These are phyloP conservation scores for Gymnopilus junonius DNA, from an alignment of 768 basidiomycete species.

Conservation along the genomic window DNA sequence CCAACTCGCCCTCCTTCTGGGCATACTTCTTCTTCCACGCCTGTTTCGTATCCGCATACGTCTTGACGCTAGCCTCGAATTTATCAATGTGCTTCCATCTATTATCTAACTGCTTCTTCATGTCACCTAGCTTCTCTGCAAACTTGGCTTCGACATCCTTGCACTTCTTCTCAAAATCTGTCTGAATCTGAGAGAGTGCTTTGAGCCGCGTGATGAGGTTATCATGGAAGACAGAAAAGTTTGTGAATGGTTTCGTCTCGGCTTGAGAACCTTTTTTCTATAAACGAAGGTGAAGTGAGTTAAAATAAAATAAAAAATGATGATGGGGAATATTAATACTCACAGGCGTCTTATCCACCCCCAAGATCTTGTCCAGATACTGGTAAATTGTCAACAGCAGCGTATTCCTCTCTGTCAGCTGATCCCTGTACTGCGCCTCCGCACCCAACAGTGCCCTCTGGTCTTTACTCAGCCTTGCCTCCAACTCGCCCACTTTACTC, in stretches of 20 bases:
- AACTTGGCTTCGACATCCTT: slow-evolving; percentile 81
- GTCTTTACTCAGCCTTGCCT: slow-evolving; percentile 81
- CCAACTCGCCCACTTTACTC: slow-evolving; percentile 71
- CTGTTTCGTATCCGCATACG: slow-evolving; percentile 77
- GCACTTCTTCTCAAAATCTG: slow-evolving; percentile 83
- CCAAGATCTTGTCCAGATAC: slow-evolving; percentile 92
- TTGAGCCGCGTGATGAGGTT: slow-evolving; percentile 90
- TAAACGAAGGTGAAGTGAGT: neutral
- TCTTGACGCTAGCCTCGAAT: slow-evolving; percentile 86
- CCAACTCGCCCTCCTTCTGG: slow-evolving; percentile 89
- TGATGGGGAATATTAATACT: too few relatives aligned
- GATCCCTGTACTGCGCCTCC: slow-evolving; percentile 87
- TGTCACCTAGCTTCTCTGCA: slow-evolving; percentile 71
- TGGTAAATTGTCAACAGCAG: slow-evolving; percentile 91
- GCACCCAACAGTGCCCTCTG: slow-evolving; percentile 71
- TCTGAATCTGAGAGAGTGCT: slow-evolving; percentile 80
- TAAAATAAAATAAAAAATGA: neutral
- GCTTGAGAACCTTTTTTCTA: slow-evolving; percentile 78
- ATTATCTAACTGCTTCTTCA: slow-evolving; percentile 86
- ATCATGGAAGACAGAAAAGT: slow-evolving; percentile 93
- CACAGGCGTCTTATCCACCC: slow-evolving; percentile 85
- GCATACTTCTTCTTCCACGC: slow-evolving; percentile 83
- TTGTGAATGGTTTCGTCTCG: slow-evolving; percentile 92
- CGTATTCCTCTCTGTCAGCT: slow-evolving; percentile 92
- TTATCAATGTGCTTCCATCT: slow-evolving; percentile 94